Evolutionary conservation across 176 grass and related monocot species (phyloP).

Genomic region (Carex kokanica): DNA sequence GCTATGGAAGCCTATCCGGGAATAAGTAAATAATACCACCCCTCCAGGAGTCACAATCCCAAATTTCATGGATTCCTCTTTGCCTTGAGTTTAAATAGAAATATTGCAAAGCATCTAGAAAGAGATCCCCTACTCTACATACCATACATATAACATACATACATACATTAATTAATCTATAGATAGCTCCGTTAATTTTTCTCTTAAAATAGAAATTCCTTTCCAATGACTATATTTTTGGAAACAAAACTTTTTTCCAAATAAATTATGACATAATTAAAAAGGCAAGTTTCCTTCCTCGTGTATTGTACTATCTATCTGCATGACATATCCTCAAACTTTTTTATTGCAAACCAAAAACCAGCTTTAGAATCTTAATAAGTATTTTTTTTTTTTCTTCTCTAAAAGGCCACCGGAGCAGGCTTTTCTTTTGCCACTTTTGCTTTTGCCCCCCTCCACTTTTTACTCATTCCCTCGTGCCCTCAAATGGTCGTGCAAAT

Average conservation of each 20-base stretch:
- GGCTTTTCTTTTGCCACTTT: conserved; percentile 43
- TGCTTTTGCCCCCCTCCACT: neutral
- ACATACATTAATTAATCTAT: no score
- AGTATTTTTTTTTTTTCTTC: conserved; percentile 6
- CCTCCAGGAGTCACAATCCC: conserved; percentile 38
- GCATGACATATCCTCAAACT: neutral
- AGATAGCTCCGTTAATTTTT: no score
- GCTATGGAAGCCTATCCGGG: conserved; percentile 28
- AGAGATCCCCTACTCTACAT: conserved; percentile 39
- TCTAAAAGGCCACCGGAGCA: conserved; percentile 31
- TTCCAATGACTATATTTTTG: neutral
- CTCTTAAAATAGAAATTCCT: conserved; percentile 16
- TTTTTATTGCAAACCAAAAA: neutral
- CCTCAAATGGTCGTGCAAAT: conserved; percentile 23
- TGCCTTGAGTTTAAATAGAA: conserved; percentile 25
- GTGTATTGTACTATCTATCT: neutral
- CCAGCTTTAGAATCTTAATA: conserved; percentile 59
- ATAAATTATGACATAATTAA: neutral
- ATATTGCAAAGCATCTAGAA: conserved; percentile 30
- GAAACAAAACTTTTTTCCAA: neutral
- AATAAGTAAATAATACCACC: conserved; percentile 32
- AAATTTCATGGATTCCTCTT: conserved; percentile 42
- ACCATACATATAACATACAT: no score
- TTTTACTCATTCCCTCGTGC: conserved; percentile 25
- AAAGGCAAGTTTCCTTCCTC: neutral